A percentile compares a stretch with the other conserved stretches of the same genome.
Conservation (phyloP, 1,284 basidiomycete genomes). For the Austroboletus olivaceoglutinosus region DNA sequence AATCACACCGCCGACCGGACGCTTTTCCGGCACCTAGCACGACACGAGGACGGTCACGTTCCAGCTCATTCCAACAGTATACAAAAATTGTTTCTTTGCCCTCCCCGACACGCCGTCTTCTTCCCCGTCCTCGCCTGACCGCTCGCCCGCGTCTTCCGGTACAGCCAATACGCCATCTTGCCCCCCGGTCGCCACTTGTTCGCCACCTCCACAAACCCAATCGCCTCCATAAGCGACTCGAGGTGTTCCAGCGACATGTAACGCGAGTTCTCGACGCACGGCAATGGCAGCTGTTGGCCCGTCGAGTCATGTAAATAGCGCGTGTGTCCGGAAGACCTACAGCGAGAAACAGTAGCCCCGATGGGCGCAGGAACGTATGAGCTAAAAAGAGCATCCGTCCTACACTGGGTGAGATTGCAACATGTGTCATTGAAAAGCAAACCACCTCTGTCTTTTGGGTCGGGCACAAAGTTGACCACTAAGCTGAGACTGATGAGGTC, state of each 20-base stretch:
- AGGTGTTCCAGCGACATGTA: slow-evolving; percentile 68
- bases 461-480: slow-evolving; percentile 86
- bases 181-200: slow-evolving; percentile 62
- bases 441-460: slow-evolving; percentile 70
- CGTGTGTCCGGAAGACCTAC: slow-evolving; percentile 41
- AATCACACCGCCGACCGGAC: slow-evolving; percentile 10
- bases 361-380: slow-evolving; percentile 54
- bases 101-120: slow-evolving; percentile 61
- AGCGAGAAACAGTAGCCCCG: slow-evolving; percentile 70
- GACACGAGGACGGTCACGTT: not conserved
- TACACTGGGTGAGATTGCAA: slow-evolving; percentile 30
- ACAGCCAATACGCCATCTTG: slow-evolving; percentile 79
- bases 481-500: slow-evolving; percentile 80
- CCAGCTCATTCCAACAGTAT: slow-evolving; percentile 42
- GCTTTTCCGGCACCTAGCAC: not conserved
- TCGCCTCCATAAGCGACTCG: slow-evolving; percentile 50
- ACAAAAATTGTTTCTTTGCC: slow-evolving; percentile 79
- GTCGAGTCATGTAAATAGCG: slow-evolving; percentile 1
- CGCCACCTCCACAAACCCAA: slow-evolving; percentile 65
- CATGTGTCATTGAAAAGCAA: not conserved
- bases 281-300: slow-evolving; percentile 64
- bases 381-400: slow-evolving; percentile 74
- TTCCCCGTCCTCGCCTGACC: slow-evolving; percentile 29
- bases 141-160: slow-evolving; percentile 40
- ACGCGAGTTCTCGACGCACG: slow-evolving; percentile 81